A percentile compares a stretch with the other conserved stretches of the same genome.
phyloP scores from a whole-genome alignment of 306 rosid species.

The Bauhinia variegata region DNA sequence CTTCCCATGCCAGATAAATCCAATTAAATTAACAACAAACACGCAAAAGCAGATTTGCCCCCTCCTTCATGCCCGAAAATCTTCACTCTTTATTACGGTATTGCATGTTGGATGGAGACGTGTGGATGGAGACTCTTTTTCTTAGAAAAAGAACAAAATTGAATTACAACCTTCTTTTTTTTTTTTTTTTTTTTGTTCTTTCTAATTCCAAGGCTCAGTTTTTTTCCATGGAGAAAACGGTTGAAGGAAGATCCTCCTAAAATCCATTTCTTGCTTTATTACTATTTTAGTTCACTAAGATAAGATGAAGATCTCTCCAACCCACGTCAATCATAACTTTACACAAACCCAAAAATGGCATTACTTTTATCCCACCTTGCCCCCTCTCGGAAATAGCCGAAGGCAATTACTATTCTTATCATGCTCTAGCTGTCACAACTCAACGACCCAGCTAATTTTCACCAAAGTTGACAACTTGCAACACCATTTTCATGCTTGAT shows the following conservation, averaged over 20 bases:
- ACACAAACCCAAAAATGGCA: slow-evolving; percentile 32
- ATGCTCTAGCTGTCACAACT: slow-evolving; percentile 43
- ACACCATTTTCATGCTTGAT: neutral
- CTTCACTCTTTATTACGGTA: neutral
- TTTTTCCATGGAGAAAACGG: neutral
- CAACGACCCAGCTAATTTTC: neutral
- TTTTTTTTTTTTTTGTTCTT: slow-evolving; percentile 9
- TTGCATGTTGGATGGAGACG: slow-evolving; percentile 52
- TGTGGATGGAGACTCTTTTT: slow-evolving; percentile 21
- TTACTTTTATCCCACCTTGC: slow-evolving; percentile 17
- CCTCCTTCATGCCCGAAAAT: too few relatives aligned
- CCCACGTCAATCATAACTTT: slow-evolving; percentile 51
- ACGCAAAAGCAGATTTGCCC: too few relatives aligned
- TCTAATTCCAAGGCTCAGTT: neutral
- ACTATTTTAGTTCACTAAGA: slow-evolving; percentile 3
- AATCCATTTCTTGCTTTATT: neutral
- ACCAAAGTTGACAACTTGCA: slow-evolving; percentile 3
- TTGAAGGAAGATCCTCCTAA: neutral
- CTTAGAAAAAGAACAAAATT: too few relatives aligned
- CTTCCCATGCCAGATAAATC: neutral
- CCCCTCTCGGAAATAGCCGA: slow-evolving; percentile 47
- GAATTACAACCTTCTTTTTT: neutral
- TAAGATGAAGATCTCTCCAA: slow-evolving; percentile 26
- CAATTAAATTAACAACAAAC: too few relatives aligned
- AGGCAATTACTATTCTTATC: slow-evolving; percentile 35